phyloP scores from a whole-genome alignment of 345 rosid genomes.

The Brassica juncea region DNA sequence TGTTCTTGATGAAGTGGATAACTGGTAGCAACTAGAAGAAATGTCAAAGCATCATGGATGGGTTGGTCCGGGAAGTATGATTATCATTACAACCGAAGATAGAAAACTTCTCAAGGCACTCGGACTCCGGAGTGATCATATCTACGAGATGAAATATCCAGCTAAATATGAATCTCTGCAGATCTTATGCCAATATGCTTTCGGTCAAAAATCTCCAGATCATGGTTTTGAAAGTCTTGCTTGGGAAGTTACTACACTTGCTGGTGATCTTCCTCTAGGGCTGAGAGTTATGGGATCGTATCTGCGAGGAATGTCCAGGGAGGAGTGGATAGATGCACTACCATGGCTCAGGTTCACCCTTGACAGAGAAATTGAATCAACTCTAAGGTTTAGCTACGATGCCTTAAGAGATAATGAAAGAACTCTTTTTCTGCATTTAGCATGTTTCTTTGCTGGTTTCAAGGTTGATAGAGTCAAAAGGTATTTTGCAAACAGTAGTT shows the following conservation, averaged over 20 bases:
- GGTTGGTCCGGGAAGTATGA: background rate
- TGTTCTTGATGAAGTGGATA: conserved; percentile 6
- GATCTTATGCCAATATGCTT: background rate
- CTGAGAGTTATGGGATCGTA: background rate
- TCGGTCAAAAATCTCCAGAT: background rate
- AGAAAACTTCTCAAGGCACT: background rate
- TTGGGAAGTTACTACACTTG: background rate
- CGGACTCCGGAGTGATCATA: too few relatives aligned
- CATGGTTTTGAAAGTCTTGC: background rate
- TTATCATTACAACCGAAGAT: background rate
- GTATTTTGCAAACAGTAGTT: background rate
- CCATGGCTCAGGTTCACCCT: background rate
- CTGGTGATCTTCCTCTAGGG: background rate
- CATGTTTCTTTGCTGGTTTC: background rate
- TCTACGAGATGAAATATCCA: too few relatives aligned
- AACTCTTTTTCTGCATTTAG: background rate
- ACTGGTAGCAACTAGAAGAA: background rate
- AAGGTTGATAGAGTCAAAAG: background rate
- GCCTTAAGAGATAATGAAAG: background rate
- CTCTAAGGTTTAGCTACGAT: background rate
- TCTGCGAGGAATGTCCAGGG: background rate
- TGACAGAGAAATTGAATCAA: background rate
- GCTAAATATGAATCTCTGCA: background rate
- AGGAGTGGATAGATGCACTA: background rate
- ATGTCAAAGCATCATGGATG: background rate